Base-by-base conservation (phyloP, 225 moss, liverwort and hornwort genomes). In the Pleurozium schreberi region DNA sequence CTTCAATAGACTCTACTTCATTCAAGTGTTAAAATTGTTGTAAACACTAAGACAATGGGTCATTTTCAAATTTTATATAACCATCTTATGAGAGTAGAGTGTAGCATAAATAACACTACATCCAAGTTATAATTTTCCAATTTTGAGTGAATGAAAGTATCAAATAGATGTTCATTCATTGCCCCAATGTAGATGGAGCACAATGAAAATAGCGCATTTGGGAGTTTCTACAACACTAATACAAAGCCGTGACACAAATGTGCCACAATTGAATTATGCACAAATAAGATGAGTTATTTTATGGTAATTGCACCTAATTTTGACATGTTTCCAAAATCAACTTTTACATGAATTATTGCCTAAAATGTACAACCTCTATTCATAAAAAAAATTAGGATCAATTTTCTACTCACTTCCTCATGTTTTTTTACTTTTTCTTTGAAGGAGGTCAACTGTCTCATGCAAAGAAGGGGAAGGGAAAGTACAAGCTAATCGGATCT, bases 381-480 rank as follows among this genome's bases (percentile, higher is more conserved):
- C 3, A 50, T 2, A 10, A 12, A n/a, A 38, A 38, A n/a, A n/a
- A 0, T 26, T 17, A 17, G 1, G 1, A 25, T 26, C 16, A 55
- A 6, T 55, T 57, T 55, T 14, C 36, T 78, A 55, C 4, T 78
- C 10, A n/a, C 3, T 38, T 78, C 5, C 1, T 13, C 8, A 33
- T 19, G n/a, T 18, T 1, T 1, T 1, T 28, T 34, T 12, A 5
- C 2, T 22, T 21, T 53, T 76, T 21, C 5, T 34, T 53, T 15
- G 4, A n/a, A 55, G 15, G 10, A 36, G 25, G 2, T 1, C 2
- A 0, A 1, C 2, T 0, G 0, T 26, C 2, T 36, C 1, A 38
- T 6, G 0, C 2, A 53, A 15, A 55, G 4, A 55, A 78, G 2
- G 1, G 0, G 8, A n/a, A 16, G 16, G 17, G 17, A 26, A 55